Conservation (phyloP, 2,329 filamentous ascomycete genomes). For the Tolypocladium nubicola region DNA sequence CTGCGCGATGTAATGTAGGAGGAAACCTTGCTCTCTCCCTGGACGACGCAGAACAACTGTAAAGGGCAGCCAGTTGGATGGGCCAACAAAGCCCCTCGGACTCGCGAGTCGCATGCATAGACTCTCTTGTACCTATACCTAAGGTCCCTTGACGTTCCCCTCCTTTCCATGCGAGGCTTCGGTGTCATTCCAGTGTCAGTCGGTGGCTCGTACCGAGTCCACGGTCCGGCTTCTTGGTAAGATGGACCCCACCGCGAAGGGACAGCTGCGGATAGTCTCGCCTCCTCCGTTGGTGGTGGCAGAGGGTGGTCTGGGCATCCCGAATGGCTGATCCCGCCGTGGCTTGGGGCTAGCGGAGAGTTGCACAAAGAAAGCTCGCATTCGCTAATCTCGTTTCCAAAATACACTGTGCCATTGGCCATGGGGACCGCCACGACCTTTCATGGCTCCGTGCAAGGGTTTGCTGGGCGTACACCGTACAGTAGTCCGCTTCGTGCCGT, state of each 20-base stretch:
- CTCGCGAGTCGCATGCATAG: background rate
- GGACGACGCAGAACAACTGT: too few relatives aligned
- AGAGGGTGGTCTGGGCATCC: background rate
- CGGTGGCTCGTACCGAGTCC: background rate
- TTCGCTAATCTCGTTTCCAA: background rate
- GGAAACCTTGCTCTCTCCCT: background rate
- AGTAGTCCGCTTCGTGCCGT: background rate
- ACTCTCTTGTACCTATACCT: background rate
- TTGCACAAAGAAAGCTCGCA: background rate
- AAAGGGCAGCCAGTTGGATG: background rate
- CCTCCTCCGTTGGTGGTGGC: background rate
- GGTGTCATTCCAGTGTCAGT: background rate
- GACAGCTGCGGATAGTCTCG: background rate
- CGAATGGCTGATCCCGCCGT: background rate
- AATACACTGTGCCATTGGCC: background rate
- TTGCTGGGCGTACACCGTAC: background rate
- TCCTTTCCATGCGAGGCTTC: background rate
- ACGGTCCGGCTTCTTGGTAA: background rate
- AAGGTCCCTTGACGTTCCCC: background rate
- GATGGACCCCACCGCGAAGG: background rate
- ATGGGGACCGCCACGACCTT: background rate
- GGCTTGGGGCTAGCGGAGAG: background rate
- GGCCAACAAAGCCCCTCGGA: background rate
- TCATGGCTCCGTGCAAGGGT: too few relatives aligned
- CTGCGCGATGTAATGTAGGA: background rate